A percentile compares a stretch with the other conserved stretches of the same genome.
These are phyloP conservation scores for Cladosporium sp. DNA, from an alignment of 2,329 filamentous ascomycete species.

Conservation along the genomic window DNA sequence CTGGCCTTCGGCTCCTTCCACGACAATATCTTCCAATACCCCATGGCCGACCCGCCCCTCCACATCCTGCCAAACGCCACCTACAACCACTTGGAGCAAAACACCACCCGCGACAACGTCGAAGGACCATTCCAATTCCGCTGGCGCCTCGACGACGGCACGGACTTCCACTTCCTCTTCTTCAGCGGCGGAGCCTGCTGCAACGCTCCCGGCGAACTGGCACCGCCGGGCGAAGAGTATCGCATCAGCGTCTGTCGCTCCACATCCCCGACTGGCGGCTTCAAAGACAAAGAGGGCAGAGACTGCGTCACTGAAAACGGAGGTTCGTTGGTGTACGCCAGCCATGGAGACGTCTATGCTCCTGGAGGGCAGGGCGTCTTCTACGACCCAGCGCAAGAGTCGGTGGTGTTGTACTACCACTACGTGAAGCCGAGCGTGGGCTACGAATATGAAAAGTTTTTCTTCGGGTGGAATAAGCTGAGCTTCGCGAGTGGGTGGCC, in stretches of 20 bases:
- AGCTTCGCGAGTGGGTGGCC: conserved; percentile 23
- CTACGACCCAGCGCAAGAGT: conserved; percentile 41
- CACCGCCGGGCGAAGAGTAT: conserved; percentile 53
- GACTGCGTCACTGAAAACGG: conserved; percentile 51
- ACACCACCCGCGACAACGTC: conserved; percentile 42
- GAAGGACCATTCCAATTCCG: conserved; percentile 57
- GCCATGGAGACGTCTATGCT: conserved; percentile 59
- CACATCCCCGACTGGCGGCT: conserved; percentile 47
- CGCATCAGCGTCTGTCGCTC: conserved; percentile 60
- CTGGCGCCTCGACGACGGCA: conserved; percentile 34
- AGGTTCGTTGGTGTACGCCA: conserved; percentile 57
- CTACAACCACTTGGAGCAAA: conserved; percentile 50
- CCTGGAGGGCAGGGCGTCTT: conserved; percentile 62
- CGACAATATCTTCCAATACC: conserved; percentile 58
- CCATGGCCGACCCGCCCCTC: conserved; percentile 35
- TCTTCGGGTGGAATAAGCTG: conserved; percentile 24
- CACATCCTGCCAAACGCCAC: conserved; percentile 22
- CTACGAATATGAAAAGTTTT: conserved; percentile 22
- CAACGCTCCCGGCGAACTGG: conserved; percentile 32
- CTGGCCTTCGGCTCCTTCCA: conserved; percentile 63
- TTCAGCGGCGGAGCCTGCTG: conserved; percentile 36
- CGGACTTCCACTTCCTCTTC: conserved; percentile 54
- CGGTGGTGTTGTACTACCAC: conserved; percentile 60
- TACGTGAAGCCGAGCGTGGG: conserved; percentile 35
- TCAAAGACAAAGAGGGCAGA: conserved; percentile 53